Conservation (phyloP, 257 asterid genomes). For the Petunia axillaris region DNA sequence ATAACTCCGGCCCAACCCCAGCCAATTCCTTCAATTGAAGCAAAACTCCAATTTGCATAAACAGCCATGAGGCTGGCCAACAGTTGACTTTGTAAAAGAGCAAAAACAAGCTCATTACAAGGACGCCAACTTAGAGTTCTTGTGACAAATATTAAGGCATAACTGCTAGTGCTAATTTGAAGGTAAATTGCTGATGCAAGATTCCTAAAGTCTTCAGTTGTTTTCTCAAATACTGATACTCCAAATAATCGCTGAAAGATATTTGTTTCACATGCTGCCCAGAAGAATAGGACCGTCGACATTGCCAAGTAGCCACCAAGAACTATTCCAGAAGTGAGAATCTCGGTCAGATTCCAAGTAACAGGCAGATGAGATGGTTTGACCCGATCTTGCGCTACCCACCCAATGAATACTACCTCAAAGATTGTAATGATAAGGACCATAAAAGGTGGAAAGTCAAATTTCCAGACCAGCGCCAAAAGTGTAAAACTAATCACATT, state of each 20-base stretch:
- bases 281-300: conserved; percentile 95
- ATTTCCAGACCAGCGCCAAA: conserved; percentile 71
- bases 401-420: conserved; percentile 92
- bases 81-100: conserved; percentile 76
- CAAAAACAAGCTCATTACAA: conserved; percentile 70
- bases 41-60: conserved; percentile 87
- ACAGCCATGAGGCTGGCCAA: conserved; percentile 90
- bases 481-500: conserved; percentile 90
- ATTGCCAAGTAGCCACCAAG: conserved; percentile 88
- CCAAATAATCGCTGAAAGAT: conserved; percentile 82
- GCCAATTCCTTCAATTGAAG: conserved; percentile 47
- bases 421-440: conserved; percentile 95
- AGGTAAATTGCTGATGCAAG: conserved; percentile 92
- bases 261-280: conserved; percentile 83
- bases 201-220: conserved; percentile 85
- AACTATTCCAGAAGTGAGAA: conserved; percentile 78
- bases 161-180: conserved; percentile 93
- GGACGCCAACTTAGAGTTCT: conserved; percentile 96
- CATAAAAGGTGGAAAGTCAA: conserved; percentile 60
- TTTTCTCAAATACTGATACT: conserved; percentile 85
- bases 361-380: conserved; percentile 66
- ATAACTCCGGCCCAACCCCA: conserved; percentile 1
- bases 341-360: conserved; percentile 63
- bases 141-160: conserved; percentile 87
- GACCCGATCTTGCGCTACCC: conserved; percentile 89